Evolutionary conservation across 768 basidiomycete genomes (phyloP).

Genomic region (Russula dissimulans): DNA sequence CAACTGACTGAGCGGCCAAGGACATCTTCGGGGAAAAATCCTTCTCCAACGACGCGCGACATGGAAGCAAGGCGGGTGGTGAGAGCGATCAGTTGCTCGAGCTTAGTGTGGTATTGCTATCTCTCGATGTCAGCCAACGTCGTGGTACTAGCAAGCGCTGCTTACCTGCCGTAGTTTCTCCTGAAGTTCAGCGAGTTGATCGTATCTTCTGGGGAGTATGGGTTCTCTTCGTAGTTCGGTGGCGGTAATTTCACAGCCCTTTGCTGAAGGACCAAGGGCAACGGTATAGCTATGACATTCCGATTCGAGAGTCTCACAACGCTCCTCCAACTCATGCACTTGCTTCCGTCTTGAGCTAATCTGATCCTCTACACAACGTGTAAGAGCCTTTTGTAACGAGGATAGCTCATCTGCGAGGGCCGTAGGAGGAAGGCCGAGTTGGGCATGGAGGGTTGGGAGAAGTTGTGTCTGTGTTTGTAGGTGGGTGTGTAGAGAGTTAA

Average conservation of each 20-base stretch:
- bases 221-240: slow-evolving; percentile 64
- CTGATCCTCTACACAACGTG: slow-evolving; percentile 65
- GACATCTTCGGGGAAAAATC: slow-evolving; percentile 51
- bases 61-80: slow-evolving; percentile 55
- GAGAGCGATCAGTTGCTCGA: slow-evolving; percentile 64
- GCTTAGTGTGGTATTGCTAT: slow-evolving; percentile 68
- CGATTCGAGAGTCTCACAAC: slow-evolving; percentile 51
- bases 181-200: slow-evolving; percentile 58
- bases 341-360: slow-evolving; percentile 62
- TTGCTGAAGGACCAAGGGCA: slow-evolving; percentile 64
- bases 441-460: slow-evolving; percentile 71
- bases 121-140: not conserved
- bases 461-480: slow-evolving; percentile 75
- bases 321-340: slow-evolving; percentile 64
- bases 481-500: slow-evolving; percentile 70
- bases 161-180: slow-evolving; percentile 74
- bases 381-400: slow-evolving; percentile 63
- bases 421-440: slow-evolving; percentile 72
- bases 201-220: slow-evolving; percentile 62
- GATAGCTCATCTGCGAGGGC: slow-evolving; percentile 76
- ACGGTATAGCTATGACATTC: slow-evolving; percentile 58
- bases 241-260: slow-evolving; percentile 53
- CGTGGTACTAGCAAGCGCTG: slow-evolving; percentile 21
- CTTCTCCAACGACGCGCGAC: slow-evolving; percentile 48
- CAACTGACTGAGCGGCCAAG: slow-evolving; percentile 37